Evolutionary conservation across 805 yeast species (phyloP).

Genomic region (Starmerella stigmatis): DNA sequence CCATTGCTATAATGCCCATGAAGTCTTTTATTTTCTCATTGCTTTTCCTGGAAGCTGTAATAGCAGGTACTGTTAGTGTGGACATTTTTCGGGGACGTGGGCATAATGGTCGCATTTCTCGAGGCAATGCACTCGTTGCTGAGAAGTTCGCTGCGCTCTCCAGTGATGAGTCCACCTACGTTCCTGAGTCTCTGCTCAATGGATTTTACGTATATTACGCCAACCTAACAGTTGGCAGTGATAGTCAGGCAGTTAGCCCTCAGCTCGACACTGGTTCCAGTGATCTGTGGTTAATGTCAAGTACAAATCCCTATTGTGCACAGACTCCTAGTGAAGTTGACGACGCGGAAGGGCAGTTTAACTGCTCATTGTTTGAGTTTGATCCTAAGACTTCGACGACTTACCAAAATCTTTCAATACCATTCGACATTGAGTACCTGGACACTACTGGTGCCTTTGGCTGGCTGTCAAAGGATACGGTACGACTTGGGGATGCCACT

Average conservation of each 20-base stretch:
- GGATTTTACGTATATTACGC: conserved; percentile 26
- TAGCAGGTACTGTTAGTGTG: conserved; percentile 7
- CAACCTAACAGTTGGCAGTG: conserved; percentile 42
- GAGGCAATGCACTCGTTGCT: conserved; percentile 2
- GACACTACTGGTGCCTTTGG: conserved; percentile 41
- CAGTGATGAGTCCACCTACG: neutral
- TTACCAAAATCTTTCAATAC: conserved; percentile 18
- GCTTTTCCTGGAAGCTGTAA: neutral
- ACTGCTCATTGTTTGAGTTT: conserved; percentile 25
- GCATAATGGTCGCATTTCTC: neutral
- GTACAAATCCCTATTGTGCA: conserved; percentile 16
- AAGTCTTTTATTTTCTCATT: conserved; percentile 2
- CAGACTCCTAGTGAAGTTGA: neutral
- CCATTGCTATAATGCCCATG: too few species aligned
- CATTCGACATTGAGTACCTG: conserved; percentile 35
- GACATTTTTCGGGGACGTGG: conserved; percentile 7
- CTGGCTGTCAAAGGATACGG: conserved; percentile 47
- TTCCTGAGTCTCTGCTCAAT: conserved; percentile 24
- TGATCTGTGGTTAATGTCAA: conserved; percentile 47
- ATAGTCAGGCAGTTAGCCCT: conserved; percentile 41
- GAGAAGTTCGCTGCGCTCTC: neutral
- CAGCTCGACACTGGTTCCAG: conserved; percentile 62
- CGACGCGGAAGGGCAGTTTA: neutral
- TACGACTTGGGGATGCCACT: conserved; percentile 39
- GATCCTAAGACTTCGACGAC: conserved; percentile 25